Evolutionary conservation across 2,329 filamentous ascomycete species (phyloP).

Genomic region (Alternaria sp.): DNA sequence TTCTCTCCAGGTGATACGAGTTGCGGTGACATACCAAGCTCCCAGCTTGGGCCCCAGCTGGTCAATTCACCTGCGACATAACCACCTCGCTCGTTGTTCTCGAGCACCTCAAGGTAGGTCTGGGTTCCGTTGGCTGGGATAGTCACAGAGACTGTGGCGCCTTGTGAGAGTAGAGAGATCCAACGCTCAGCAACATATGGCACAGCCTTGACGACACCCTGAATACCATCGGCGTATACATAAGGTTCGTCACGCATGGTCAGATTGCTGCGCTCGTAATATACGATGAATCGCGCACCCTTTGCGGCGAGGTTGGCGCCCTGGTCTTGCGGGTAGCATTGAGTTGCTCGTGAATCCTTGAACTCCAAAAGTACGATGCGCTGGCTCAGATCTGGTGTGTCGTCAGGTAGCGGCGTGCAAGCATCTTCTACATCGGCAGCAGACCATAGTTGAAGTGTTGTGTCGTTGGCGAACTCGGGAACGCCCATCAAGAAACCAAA

Average conservation of each 20-base stretch:
- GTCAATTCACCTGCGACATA: conserved; percentile 29
- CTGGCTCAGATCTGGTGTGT: conserved; percentile 65
- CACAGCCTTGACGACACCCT: conserved; percentile 14
- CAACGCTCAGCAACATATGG: conserved; percentile 21
- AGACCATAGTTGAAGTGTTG: conserved; percentile 38
- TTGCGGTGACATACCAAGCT: conserved; percentile 65
- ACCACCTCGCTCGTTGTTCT: conserved; percentile 22
- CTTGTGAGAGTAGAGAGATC: conserved; percentile 22
- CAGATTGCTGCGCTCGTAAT: conserved; percentile 18
- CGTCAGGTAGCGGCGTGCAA: conserved; percentile 61
- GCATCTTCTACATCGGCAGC: conserved; percentile 59
- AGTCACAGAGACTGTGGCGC: conserved; percentile 19
- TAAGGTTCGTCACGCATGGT: conserved; percentile 26
- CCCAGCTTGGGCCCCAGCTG: conserved; percentile 69
- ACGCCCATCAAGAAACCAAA: conserved; percentile 49
- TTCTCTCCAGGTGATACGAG: conserved; percentile 64
- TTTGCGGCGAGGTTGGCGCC: conserved; percentile 50
- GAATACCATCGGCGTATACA: conserved; percentile 25
- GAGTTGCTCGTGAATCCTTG: conserved; percentile 18
- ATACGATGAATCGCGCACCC: conserved; percentile 63
- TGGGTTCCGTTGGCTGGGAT: conserved; percentile 20
- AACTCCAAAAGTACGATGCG: conserved; percentile 58
- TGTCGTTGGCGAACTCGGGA: conserved; percentile 31
- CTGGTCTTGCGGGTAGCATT: conserved; percentile 26
- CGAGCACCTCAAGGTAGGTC: conserved; percentile 20